Evolutionary conservation across 352 stramenopile genomes (phyloP).

Genomic region (Pythium periplocum): DNA sequence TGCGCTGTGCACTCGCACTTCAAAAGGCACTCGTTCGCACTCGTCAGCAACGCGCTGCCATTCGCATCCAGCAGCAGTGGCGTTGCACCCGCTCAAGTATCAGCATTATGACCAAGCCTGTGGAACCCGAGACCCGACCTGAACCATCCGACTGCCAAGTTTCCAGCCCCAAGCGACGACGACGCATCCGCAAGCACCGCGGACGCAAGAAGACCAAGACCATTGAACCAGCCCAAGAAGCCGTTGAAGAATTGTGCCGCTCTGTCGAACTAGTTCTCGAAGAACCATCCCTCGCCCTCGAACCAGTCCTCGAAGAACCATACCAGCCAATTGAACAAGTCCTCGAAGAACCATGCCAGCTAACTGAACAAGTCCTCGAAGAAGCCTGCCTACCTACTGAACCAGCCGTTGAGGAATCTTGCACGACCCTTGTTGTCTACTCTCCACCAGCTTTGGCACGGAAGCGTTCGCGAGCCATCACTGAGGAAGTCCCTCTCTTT

Average conservation of each 20-base stretch:
- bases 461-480: conserved; percentile 21
- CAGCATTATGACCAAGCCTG: conserved; percentile 7
- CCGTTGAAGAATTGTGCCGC: too few relatives aligned
- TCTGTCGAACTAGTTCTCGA: too few relatives aligned
- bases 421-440: conserved; percentile 5
- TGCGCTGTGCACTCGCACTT: conserved; percentile 7
- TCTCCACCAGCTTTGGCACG: conserved; percentile 11
- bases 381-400: neutral
- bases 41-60: conserved; percentile 11
- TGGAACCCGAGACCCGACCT: neutral
- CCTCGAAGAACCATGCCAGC: too few relatives aligned
- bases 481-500: conserved; percentile 4
- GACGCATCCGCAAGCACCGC: conserved; percentile 1
- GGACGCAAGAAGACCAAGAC: conserved; percentile 16
- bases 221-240: too few relatives aligned
- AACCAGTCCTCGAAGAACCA: too few relatives aligned
- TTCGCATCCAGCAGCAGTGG: conserved; percentile 13
- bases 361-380: too few relatives aligned
- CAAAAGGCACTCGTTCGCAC: conserved; percentile 7
- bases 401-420: conserved; percentile 4
- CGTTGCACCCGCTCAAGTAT: conserved; percentile 6
- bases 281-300: too few relatives aligned
- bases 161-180: conserved; percentile 5
- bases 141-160: neutral
- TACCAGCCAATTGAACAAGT: too few relatives aligned